Percentiles rank a stretch among this genome's conserved stretches.
Conservation (phyloP, 495 filamentous ascomycete genomes). For the Aspergillus sclerotioniger region DNA sequence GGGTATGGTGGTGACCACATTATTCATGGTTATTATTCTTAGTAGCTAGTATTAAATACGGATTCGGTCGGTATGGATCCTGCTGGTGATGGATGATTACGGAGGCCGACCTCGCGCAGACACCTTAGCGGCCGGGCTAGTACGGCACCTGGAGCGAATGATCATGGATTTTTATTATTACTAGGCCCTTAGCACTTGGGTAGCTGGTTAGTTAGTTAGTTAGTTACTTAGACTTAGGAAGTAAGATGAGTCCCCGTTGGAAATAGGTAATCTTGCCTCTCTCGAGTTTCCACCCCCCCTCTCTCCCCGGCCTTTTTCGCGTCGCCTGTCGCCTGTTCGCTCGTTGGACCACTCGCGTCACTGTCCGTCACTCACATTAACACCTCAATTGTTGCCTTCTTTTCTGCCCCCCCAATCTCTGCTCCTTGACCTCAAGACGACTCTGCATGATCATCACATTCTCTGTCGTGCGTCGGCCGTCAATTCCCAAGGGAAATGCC, state of each 20-base stretch:
- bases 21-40: background rate
- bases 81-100: background rate
- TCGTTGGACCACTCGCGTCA: conserved; percentile 20
- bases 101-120: conserved; percentile 1
- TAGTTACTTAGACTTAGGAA: background rate
- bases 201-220: background rate
- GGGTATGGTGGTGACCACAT: background rate
- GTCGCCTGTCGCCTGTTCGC: conserved; percentile 7
- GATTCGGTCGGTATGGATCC: conserved; percentile 1
- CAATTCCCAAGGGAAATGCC: background rate
- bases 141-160: conserved; percentile 2
- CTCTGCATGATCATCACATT: conserved; percentile 3
- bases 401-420: conserved; percentile 10
- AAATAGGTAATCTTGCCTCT: background rate
- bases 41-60: background rate
- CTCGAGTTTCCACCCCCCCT: conserved; percentile 2
- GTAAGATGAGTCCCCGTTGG: background rate
- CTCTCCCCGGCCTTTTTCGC: conserved; percentile 6
- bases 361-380: conserved; percentile 15
- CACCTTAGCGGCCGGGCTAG: conserved; percentile 2
- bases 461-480: background rate
- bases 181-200: background rate
- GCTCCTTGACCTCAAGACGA: background rate
- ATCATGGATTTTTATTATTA: conserved; percentile 4
- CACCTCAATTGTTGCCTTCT: conserved; percentile 15